Evolutionary conservation across 1,284 basidiomycete genomes (phyloP).

Genomic region (Tausonia pullulans): DNA sequence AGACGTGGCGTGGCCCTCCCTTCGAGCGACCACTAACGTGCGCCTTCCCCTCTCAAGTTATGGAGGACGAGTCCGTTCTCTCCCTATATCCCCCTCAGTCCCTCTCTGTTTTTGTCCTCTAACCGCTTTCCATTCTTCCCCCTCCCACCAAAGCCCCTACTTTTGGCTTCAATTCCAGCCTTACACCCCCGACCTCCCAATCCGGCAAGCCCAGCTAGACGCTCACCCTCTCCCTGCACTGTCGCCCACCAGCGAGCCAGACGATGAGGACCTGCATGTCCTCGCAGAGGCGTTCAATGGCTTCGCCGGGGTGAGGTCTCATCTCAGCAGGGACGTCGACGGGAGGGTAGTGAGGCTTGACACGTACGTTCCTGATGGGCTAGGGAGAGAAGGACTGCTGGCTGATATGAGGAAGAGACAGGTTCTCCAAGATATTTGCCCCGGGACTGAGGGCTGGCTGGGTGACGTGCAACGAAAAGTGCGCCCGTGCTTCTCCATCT

Average conservation of each 20-base stretch:
- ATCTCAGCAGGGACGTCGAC: slow-evolving; percentile 40
- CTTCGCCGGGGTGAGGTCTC: slow-evolving; percentile 25
- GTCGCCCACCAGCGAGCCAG: slow-evolving; percentile 12
- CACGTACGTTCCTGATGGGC: slow-evolving; percentile 21
- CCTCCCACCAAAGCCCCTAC: slow-evolving; percentile 16
- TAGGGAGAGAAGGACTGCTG: too few relatives aligned
- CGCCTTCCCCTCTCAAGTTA: slow-evolving; percentile 1
- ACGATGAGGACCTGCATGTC: slow-evolving; percentile 18
- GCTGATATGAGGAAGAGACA: neutral
- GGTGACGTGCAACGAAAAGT: slow-evolving; percentile 34
- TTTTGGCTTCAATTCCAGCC: slow-evolving; percentile 22
- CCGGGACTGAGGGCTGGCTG: slow-evolving; percentile 43
- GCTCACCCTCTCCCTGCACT: slow-evolving; percentile 1
- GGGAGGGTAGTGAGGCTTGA: slow-evolving; percentile 41
- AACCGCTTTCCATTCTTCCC: neutral
- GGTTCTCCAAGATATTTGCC: slow-evolving; percentile 31
- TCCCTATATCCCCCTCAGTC: neutral
- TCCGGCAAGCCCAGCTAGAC: slow-evolving; percentile 15
- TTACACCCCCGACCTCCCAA: slow-evolving; percentile 18
- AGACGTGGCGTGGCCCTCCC: slow-evolving; percentile 26
- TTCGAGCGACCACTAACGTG: neutral
- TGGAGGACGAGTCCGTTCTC: slow-evolving; percentile 21
- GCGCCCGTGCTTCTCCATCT: neutral
- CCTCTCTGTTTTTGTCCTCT: too few relatives aligned
- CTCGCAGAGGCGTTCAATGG: slow-evolving; percentile 20